Conservation (phyloP, 805 yeast genomes). For the Kazachstania bromeliacearum region DNA sequence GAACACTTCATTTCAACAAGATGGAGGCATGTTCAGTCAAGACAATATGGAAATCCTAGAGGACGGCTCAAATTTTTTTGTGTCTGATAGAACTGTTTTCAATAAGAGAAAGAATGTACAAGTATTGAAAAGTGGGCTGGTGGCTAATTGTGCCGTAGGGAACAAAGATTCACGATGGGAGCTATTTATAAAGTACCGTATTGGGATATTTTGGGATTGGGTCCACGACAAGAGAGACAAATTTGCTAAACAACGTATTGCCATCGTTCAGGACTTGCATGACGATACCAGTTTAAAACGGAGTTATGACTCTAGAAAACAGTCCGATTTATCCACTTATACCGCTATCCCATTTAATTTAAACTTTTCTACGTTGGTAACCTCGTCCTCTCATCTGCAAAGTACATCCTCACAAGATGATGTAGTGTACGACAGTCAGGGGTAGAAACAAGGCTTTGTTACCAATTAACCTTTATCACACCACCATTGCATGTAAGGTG, state of each 20-base stretch:
- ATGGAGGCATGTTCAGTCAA: conserved; percentile 5
- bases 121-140: conserved; percentile 23
- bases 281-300: background rate
- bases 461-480: no score
- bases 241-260: conserved; percentile 6
- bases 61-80: conserved; percentile 17
- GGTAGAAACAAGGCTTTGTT: no score
- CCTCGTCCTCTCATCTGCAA: no score
- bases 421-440: conserved; percentile 15
- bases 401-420: conserved; percentile 9
- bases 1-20: conserved; percentile 23
- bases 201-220: conserved; percentile 28
- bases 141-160: conserved; percentile 26
- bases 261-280: conserved; percentile 5
- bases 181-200: conserved; percentile 18
- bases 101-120: conserved; percentile 18
- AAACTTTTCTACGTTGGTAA: no score
- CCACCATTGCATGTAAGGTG: no score
- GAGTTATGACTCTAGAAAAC: background rate
- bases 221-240: conserved; percentile 2
- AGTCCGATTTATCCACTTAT: no score
- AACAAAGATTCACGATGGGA: conserved; percentile 25
- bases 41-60: conserved; percentile 14
- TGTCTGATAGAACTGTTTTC: conserved; percentile 7
- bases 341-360: no score